Evolutionary conservation across 345 rosid species (phyloP).

Genomic region (Arabidopsis suecica): DNA sequence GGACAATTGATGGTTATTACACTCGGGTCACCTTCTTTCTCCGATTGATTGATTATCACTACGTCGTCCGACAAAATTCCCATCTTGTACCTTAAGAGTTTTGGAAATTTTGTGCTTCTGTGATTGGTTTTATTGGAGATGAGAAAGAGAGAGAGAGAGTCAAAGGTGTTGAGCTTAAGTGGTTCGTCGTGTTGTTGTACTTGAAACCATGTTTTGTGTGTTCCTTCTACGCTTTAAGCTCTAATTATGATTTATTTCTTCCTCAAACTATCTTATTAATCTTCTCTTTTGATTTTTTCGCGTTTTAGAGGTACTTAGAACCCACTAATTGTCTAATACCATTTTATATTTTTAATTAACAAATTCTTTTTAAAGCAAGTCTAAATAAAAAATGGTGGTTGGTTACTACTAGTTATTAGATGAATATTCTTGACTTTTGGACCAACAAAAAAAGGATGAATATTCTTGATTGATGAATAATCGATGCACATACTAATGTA

Average conservation of each 20-base stretch:
- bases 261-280: not conserved
- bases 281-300: not conserved
- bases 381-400: conserved; percentile 1
- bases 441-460: not conserved
- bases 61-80: conserved; percentile 85
- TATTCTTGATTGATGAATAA: not conserved
- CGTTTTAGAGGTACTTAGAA: not conserved
- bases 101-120: conserved; percentile 14
- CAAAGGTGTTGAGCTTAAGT: not conserved
- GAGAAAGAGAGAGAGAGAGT: conserved; percentile 33
- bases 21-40: conserved; percentile 75
- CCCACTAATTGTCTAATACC: not conserved
- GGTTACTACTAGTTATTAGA: not conserved
- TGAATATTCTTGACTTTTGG: not conserved
- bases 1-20: conserved; percentile 91
- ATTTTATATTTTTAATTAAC: not conserved
- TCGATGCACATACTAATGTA: too few species aligned
- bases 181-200: conserved; percentile 20
- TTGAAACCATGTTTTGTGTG: conserved; percentile 32
- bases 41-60: conserved; percentile 73
- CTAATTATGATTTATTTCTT: conserved; percentile 11
- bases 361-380: not conserved
- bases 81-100: conserved; percentile 47
- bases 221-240: not conserved
- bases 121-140: conserved; percentile 11